Evolutionary conservation across 306 rosid genomes (phyloP), one percentile per base, ranked within the genome.

Genomic region (Citrullus colocynthis): DNA sequence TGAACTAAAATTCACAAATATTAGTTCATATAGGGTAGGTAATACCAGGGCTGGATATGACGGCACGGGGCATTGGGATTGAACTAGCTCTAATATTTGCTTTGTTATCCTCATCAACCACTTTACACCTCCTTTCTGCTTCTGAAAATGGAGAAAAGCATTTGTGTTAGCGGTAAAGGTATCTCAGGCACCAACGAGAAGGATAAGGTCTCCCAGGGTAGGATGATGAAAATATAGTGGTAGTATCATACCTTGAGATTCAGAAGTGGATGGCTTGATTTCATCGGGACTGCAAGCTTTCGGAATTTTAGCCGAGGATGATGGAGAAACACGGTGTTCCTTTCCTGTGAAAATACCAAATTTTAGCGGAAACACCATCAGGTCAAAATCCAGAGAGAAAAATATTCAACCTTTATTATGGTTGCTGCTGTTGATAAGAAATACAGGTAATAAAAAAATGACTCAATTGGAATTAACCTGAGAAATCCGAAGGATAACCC

Each of bases 11-110:
- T 17, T 7, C 63, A 64, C 21, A 56, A 39, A n/a, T 16, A 67
- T 34, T 36, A 4, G 39, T 2, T 71, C 77, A 16, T 41, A 32
- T 79, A 60, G 56, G 56, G 41, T 12, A 30, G 56, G 42, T 62
- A 72, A 83, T 89, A 94, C 98, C 89, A 45, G 96, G 95, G 84
- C 98, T 94, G 60, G 98, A 94, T 79, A 94, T 66, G 76, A 91
- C 90, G 45, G 96, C 98, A 11, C 98, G 96, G 1, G 98, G 98
- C 36, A 84, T 92, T 44, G 87, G 96, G 67, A 91, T 82, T 16
- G 91, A 54, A 76, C 86, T 57, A 57, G 88, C 93, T 85, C 92
- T 85, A 64, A 80, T 85, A 74, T 87, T 84, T 51, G 84, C 82
- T 83, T 55, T 88, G 74, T 74, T 16, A 36, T 76, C 80, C 70